Conservation (phyloP, 805 yeast species). For the Torulaspora delbrueckii region DNA sequence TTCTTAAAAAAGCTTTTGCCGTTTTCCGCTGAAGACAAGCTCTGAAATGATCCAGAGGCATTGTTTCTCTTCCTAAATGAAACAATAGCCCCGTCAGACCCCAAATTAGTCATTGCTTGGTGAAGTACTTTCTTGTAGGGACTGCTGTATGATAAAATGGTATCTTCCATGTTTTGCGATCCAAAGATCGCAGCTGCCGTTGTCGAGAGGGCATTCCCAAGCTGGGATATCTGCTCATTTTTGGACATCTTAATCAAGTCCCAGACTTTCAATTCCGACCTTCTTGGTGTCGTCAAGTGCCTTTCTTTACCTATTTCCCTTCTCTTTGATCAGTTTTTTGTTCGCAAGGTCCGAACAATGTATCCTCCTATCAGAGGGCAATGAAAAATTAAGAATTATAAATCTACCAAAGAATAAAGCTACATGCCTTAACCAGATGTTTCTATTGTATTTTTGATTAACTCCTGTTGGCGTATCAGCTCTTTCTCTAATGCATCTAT, state of each 20-base stretch:
- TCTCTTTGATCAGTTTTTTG: neutral
- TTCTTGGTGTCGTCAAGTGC: neutral
- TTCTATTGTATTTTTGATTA: neutral
- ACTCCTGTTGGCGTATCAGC: slow-evolving; percentile 14
- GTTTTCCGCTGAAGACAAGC: slow-evolving; percentile 30
- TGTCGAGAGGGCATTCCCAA: slow-evolving; percentile 48
- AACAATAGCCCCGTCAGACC: slow-evolving; percentile 15
- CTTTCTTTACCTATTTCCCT: neutral
- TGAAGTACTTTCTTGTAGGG: slow-evolving; percentile 31
- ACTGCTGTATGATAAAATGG: slow-evolving; percentile 32
- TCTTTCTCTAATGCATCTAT: slow-evolving; percentile 41
- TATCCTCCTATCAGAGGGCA: slow-evolving; percentile 6
- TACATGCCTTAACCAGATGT: neutral
- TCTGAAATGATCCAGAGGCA: slow-evolving; percentile 20
- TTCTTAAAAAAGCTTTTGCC: slow-evolving; percentile 40
- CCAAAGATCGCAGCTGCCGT: slow-evolving; percentile 54
- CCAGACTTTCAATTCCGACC: neutral
- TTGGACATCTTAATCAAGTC: slow-evolving; percentile 22
- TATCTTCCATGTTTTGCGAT: slow-evolving; percentile 36
- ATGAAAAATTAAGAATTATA: neutral
- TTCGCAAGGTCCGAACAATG: neutral
- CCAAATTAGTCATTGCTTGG: slow-evolving; percentile 26
- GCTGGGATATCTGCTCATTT: slow-evolving; percentile 32
- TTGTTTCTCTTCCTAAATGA: slow-evolving; percentile 12
- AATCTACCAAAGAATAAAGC: neutral